phyloP scores from a whole-genome alignment of 257 asterid genomes.

The Nicotiana otophora region DNA sequence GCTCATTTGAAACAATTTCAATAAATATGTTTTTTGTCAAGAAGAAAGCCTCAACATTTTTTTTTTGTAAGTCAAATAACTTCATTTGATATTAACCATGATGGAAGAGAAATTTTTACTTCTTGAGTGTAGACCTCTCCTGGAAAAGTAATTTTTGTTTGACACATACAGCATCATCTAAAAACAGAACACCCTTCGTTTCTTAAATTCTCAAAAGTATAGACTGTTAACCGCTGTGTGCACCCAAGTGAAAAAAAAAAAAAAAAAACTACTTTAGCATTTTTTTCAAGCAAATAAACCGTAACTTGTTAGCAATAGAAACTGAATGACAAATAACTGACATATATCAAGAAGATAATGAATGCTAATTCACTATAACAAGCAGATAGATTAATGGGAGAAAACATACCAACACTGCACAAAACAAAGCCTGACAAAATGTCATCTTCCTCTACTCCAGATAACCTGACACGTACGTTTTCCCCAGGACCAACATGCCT shows the following conservation, averaged over 20 bases:
- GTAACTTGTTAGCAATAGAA: background rate
- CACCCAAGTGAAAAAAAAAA: background rate
- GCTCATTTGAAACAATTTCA: background rate
- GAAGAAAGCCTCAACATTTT: background rate
- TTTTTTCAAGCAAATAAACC: background rate
- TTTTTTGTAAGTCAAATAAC: background rate
- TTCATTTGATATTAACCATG: background rate
- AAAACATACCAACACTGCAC: conserved; percentile 56
- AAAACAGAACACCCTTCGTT: background rate
- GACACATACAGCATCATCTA: background rate
- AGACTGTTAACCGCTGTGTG: background rate
- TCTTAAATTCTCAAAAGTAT: background rate
- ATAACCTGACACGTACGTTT: conserved; percentile 81
- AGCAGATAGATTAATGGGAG: background rate
- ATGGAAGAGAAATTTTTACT: background rate
- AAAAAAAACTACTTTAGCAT: background rate
- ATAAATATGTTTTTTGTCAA: background rate
- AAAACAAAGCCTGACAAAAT: conserved; percentile 72
- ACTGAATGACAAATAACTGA: background rate
- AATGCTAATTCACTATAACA: background rate
- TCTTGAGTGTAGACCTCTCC: background rate
- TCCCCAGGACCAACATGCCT: conserved; percentile 91
- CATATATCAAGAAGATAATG: background rate
- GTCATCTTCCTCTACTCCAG: conserved; percentile 97
- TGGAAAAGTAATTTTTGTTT: background rate